Percentiles rank a stretch among this genome's conserved stretches.
Conservation (phyloP, 2,329 filamentous ascomycete genomes). For the Fusarium avenaceum region DNA sequence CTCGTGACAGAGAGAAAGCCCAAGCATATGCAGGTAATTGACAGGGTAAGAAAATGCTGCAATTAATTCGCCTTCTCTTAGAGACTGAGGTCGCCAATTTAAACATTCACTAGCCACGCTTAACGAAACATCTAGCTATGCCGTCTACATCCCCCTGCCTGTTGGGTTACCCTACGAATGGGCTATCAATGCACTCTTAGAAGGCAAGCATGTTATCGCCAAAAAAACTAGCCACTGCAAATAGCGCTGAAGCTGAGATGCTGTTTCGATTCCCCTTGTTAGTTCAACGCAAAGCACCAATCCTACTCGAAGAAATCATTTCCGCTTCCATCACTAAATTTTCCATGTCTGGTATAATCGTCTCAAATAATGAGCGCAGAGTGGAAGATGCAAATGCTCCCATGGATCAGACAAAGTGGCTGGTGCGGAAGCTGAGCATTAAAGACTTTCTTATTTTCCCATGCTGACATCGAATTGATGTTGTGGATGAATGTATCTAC, state of each 20-base stretch:
- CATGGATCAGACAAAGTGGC: background rate
- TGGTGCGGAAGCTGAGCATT: background rate
- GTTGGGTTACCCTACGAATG: conserved; percentile 1
- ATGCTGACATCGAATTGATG: conserved; percentile 1
- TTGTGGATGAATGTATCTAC: background rate
- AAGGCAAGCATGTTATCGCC: background rate
- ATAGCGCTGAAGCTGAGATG: background rate
- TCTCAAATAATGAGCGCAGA: background rate
- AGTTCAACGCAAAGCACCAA: background rate
- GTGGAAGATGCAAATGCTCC: accelerated
- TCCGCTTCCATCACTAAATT: background rate
- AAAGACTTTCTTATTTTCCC: background rate
- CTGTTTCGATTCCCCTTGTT: background rate
- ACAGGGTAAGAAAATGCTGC: background rate
- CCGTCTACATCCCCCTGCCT: conserved; percentile 6
- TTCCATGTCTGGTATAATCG: background rate
- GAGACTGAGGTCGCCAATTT: no score
- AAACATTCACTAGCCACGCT: background rate
- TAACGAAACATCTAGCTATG: background rate
- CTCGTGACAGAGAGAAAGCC: background rate
- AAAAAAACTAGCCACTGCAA: background rate
- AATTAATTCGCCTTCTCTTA: no score
- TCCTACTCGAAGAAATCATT: conserved; percentile 5
- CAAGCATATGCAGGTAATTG: background rate
- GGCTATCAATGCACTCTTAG: background rate